Conservation (phyloP, 2,329 filamentous ascomycete species). For the Venturia aucupariae region DNA sequence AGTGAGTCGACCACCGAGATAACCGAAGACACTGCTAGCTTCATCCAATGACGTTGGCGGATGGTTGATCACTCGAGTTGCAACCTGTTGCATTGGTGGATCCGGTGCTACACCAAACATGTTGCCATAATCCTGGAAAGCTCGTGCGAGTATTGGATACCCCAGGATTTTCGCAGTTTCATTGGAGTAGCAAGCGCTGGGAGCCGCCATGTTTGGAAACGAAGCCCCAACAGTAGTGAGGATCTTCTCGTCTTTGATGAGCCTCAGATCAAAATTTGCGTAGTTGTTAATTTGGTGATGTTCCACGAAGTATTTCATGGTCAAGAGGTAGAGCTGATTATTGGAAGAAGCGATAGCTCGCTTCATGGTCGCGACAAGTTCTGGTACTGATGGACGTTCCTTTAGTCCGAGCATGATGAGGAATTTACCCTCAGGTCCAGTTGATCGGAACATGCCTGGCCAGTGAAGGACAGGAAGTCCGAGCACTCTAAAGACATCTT, state of each 20-base stretch:
- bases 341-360: slow-evolving; percentile 46
- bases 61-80: slow-evolving; percentile 59
- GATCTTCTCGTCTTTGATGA: slow-evolving; percentile 34
- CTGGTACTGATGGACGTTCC: slow-evolving; percentile 58
- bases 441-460: slow-evolving; percentile 61
- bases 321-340: slow-evolving; percentile 50
- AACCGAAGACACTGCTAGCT: slow-evolving; percentile 67
- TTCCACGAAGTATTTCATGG: slow-evolving; percentile 73
- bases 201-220: slow-evolving; percentile 56
- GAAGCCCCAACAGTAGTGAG: slow-evolving; percentile 62
- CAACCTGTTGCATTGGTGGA: slow-evolving; percentile 68
- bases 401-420: slow-evolving; percentile 64
- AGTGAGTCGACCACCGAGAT: slow-evolving; percentile 67
- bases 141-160: slow-evolving; percentile 65
- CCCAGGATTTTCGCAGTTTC: slow-evolving; percentile 66
- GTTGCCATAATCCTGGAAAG: slow-evolving; percentile 69
- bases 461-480: slow-evolving; percentile 72
- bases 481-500: slow-evolving; percentile 58
- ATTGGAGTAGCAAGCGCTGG: slow-evolving; percentile 75
- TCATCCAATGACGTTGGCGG: slow-evolving; percentile 60
- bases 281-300: slow-evolving; percentile 76
- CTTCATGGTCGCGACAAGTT: slow-evolving; percentile 71
- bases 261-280: slow-evolving; percentile 48
- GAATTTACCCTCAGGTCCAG: slow-evolving; percentile 65
- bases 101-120: slow-evolving; percentile 83